phyloP scores from a whole-genome alignment of 345 rosid species.

The Pistacia atlantica region DNA sequence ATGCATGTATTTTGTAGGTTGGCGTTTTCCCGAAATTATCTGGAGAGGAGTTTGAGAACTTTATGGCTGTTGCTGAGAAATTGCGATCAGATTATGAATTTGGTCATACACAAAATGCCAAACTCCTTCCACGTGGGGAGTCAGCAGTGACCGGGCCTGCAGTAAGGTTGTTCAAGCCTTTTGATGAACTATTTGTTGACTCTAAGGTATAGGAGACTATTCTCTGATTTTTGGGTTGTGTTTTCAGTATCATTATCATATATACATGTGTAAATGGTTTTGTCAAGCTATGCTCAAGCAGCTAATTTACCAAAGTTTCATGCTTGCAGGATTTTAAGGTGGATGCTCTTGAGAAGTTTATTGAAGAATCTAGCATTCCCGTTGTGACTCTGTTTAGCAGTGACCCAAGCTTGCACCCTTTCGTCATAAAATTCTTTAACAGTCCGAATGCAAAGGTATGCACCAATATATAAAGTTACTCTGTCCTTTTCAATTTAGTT shows the following conservation, averaged over 20 bases:
- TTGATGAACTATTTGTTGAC: conserved; percentile 85
- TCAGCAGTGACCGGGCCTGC: conserved; percentile 79
- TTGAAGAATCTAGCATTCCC: conserved; percentile 77
- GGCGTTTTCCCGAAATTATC: conserved; percentile 90
- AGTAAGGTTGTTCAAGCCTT: conserved; percentile 94
- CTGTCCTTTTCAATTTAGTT: background rate
- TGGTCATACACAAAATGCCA: conserved; percentile 82
- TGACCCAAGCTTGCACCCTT: conserved; percentile 80
- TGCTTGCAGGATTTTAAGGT: conserved; percentile 68
- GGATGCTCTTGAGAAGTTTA: conserved; percentile 78
- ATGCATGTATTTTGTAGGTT: conserved; percentile 50
- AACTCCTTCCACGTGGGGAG: conserved; percentile 91
- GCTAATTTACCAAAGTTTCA: conserved; percentile 1
- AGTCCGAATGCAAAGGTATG: conserved; percentile 74
- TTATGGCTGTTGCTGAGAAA: conserved; percentile 69
- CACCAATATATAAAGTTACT: background rate
- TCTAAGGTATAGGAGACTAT: conserved; percentile 53
- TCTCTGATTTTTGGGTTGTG: background rate
- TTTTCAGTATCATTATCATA: conserved; percentile 1
- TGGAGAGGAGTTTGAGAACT: conserved; percentile 83
- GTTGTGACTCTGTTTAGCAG: conserved; percentile 66
- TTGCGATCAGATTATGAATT: conserved; percentile 87
- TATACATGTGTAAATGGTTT: background rate
- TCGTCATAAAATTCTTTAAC: conserved; percentile 75
- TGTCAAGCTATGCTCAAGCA: background rate